Evolutionary conservation across 2,329 filamentous ascomycete genomes (phyloP).

Genomic region (Xylariaceae sp.): DNA sequence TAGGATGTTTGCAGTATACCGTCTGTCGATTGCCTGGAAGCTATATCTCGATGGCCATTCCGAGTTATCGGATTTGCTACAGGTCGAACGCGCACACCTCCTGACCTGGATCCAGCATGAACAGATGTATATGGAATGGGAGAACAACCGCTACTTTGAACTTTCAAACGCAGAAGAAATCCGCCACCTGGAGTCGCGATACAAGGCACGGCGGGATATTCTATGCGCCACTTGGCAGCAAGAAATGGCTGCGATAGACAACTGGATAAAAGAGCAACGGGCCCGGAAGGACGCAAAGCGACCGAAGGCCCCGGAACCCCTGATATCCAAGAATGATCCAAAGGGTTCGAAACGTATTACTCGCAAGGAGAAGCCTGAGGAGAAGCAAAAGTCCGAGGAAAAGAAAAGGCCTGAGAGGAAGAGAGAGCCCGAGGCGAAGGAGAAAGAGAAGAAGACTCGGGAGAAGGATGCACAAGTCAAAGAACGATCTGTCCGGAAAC

Average conservation of each 20-base stretch:
- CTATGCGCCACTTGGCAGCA: background rate
- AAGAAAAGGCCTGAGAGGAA: no score
- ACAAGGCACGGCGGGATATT: background rate
- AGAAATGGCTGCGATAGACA: background rate
- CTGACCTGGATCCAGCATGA: constrained; percentile 18
- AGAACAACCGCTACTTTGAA: constrained; percentile 11
- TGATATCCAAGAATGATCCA: no score
- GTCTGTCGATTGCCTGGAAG: constrained; percentile 5
- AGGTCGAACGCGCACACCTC: constrained; percentile 3
- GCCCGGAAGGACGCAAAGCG: no score
- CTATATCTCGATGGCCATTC: background rate
- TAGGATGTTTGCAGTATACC: constrained; percentile 3
- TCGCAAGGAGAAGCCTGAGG: no score
- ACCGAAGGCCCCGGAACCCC: no score
- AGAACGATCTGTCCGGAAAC: no score
- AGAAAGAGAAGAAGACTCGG: no score
- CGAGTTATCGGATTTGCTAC: constrained; percentile 3
- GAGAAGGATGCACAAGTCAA: no score
- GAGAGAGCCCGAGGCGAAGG: no score
- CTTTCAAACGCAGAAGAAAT: background rate
- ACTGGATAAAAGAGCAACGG: no score
- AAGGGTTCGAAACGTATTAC: no score
- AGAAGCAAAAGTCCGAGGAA: no score
- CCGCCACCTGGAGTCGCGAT: constrained; percentile 6
- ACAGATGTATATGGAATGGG: constrained; percentile 20